phyloP scores from a whole-genome alignment of 441 rosid genomes.

The Eruca vesicaria region DNA sequence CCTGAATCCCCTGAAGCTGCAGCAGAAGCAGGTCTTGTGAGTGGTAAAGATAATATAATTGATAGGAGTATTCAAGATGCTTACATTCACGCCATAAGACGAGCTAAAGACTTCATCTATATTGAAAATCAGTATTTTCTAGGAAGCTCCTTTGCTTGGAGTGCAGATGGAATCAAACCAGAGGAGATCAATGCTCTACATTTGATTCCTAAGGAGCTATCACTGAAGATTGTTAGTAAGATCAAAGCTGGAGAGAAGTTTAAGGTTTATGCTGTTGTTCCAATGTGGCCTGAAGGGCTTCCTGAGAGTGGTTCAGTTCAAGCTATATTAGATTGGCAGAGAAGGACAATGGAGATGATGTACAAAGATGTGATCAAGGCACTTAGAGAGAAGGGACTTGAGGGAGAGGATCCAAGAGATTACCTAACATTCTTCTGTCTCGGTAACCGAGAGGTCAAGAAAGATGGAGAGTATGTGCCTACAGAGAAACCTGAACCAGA shows the following conservation, averaged over 20 bases:
- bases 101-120: conserved; percentile 82
- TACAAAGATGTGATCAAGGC: conserved; percentile 71
- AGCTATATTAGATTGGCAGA: conserved; percentile 95
- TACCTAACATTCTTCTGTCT: conserved; percentile 89
- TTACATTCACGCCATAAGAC: conserved; percentile 83
- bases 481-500: conserved; percentile 75
- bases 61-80: conserved; percentile 95
- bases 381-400: conserved; percentile 60
- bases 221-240: conserved; percentile 88
- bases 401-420: conserved; percentile 61
- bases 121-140: conserved; percentile 93
- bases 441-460: conserved; percentile 88
- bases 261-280: conserved; percentile 77
- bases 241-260: conserved; percentile 81
- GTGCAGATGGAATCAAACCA: conserved; percentile 69
- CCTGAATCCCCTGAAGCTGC: conserved; percentile 93
- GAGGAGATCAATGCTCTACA: conserved; percentile 82
- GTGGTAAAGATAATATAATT: conserved; percentile 90
- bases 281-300: conserved; percentile 97
- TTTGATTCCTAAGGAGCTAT: conserved; percentile 86
- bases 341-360: conserved; percentile 94
- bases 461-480: conserved; percentile 79
- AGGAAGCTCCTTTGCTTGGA: conserved; percentile 83
- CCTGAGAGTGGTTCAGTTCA: conserved; percentile 90
- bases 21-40: conserved; percentile 80